A percentile compares a stretch with the other conserved stretches of the same genome.
phyloP scores from a whole-genome alignment of 208 protist genomes.

The Angomonas deanei region DNA sequence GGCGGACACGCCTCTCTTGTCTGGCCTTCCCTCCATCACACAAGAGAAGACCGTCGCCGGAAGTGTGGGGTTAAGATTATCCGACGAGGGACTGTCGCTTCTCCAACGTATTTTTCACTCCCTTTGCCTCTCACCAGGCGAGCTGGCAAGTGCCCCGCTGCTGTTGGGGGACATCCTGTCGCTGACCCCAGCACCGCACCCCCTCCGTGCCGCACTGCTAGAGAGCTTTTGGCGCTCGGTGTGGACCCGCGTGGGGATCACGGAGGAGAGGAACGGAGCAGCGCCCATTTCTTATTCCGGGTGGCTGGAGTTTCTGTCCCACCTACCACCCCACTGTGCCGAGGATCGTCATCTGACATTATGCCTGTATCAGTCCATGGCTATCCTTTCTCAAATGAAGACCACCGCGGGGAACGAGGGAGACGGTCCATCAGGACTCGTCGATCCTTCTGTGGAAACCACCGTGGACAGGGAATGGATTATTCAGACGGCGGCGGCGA shows the following conservation, averaged over 20 bases:
- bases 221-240: too few species aligned
- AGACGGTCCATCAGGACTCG: too few species aligned
- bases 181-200: too few species aligned
- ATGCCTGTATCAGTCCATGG: constrained; percentile 29
- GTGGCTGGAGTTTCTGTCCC: constrained; percentile 5
- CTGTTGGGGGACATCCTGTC: neutral
- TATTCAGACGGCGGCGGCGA: constrained; percentile 1
- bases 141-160: neutral
- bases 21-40: neutral
- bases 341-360: constrained; percentile 18
- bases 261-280: too few species aligned
- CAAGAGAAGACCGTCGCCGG: too few species aligned
- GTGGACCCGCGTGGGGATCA: too few species aligned
- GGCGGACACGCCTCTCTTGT: too few species aligned
- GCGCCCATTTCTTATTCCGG: neutral
- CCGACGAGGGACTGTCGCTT: neutral
- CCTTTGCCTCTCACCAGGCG: neutral
- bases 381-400: neutral
- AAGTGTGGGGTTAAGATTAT: too few species aligned
- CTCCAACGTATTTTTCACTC: neutral
- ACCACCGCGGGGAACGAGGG: too few species aligned
- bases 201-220: too few species aligned
- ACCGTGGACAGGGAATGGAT: neutral
- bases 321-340: constrained; percentile 14
- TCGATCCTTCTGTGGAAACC: neutral